These are phyloP conservation scores for Spathaspora sp. DNA, from an alignment of 1,139 yeast species.

Conservation along the genomic window DNA sequence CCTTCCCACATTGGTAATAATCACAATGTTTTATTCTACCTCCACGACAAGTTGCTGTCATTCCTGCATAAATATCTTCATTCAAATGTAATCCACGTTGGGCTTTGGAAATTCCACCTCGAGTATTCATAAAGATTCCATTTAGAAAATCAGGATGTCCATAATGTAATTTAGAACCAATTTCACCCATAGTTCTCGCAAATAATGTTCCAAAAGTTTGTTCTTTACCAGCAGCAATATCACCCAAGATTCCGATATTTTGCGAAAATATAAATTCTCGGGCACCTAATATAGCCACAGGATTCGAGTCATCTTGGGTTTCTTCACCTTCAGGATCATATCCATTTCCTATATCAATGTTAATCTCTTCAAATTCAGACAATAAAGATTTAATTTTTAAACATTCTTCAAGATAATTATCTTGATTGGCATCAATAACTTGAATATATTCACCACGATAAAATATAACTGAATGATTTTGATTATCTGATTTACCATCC, in stretches of 20 bases:
- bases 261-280: conserved; percentile 88
- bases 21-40: conserved; percentile 88
- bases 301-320: conserved; percentile 27
- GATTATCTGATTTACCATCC: conserved; percentile 89
- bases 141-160: conserved; percentile 92
- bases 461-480: conserved; percentile 73
- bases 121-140: conserved; percentile 81
- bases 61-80: conserved; percentile 92
- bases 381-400: conserved; percentile 74
- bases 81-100: conserved; percentile 83
- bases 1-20: conserved; percentile 88
- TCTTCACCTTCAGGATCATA: conserved; percentile 44
- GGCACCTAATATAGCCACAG: conserved; percentile 86
- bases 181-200: conserved; percentile 80
- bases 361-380: conserved; percentile 73
- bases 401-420: conserved; percentile 83
- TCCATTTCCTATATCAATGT: conserved; percentile 33
- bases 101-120: conserved; percentile 91
- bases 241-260: conserved; percentile 82
- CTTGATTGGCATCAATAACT: conserved; percentile 87
- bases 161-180: conserved; percentile 86
- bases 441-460: conserved; percentile 87
- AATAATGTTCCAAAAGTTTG: conserved; percentile 90
- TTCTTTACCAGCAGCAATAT: conserved; percentile 91
- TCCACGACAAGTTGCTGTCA: conserved; percentile 77